Evolutionary conservation across 208 protist species (phyloP).

Genomic region (Balamuthia mandrillaris): DNA sequence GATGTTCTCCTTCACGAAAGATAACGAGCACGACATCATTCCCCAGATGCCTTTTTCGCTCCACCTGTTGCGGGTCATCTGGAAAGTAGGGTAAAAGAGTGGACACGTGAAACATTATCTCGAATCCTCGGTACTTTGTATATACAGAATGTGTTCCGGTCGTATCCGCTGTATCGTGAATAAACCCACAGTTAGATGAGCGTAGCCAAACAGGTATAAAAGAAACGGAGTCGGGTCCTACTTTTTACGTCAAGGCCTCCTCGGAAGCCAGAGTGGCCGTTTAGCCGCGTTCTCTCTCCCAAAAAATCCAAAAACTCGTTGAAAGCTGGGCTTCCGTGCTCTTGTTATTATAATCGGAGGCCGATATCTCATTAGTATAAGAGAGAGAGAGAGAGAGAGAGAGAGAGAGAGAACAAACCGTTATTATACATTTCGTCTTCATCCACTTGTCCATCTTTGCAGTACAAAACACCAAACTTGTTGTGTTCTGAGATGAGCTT

Average conservation of each 20-base stretch:
- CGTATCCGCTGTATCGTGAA: constrained; percentile 6
- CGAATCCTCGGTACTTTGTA: constrained; percentile 6
- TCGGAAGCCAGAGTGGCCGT: constrained; percentile 19
- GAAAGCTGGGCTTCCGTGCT: constrained; percentile 28
- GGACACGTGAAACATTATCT: constrained; percentile 60
- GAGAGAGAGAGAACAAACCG: background rate
- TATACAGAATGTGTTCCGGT: constrained; percentile 30
- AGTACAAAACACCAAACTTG: constrained; percentile 30
- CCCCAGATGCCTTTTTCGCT: constrained; percentile 57
- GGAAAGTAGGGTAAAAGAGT: constrained; percentile 57
- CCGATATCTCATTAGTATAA: background rate
- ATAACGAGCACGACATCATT: constrained; percentile 59
- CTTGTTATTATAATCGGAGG: background rate
- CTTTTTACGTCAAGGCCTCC: constrained; percentile 41
- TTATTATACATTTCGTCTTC: constrained; percentile 42
- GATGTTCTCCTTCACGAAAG: constrained; percentile 40
- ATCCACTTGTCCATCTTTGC: background rate
- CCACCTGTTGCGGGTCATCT: constrained; percentile 61
- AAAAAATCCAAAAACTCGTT: constrained; percentile 36
- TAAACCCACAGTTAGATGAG: background rate
- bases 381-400: background rate
- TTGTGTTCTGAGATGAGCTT: background rate
- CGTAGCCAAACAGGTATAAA: no score
- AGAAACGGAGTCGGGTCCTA: background rate
- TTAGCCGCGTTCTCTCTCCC: background rate